Conservation (phyloP, 108 stramenopile genomes). For the Poteriospumella lacustris region DNA sequence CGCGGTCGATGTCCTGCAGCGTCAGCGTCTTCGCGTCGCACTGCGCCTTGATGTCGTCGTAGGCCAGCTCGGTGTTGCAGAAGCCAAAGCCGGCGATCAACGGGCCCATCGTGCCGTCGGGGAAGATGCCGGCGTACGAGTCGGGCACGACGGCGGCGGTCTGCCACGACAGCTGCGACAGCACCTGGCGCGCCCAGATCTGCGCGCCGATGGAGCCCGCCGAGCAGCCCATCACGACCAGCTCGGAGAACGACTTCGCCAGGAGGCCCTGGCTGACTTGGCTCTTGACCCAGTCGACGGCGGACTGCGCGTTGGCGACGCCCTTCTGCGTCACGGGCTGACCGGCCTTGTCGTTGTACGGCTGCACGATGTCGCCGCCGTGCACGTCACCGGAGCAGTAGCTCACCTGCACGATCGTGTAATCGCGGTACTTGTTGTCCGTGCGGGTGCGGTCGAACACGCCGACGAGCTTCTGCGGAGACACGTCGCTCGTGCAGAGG, state of each 20-base stretch:
- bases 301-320: slow-evolving; percentile 21
- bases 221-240: slow-evolving; percentile 24
- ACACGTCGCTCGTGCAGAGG: slow-evolving; percentile 24
- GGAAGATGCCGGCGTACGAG: slow-evolving; percentile 21
- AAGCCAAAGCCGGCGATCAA: slow-evolving; percentile 14
- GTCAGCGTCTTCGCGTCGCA: not conserved
- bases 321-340: slow-evolving; percentile 13
- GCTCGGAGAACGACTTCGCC: not conserved
- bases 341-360: slow-evolving; percentile 8
- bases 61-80: not conserved
- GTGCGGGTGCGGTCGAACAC: slow-evolving; percentile 1
- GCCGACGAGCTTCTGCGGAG: not conserved
- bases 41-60: not conserved
- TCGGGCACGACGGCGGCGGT: slow-evolving; percentile 17
- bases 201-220: slow-evolving; percentile 23
- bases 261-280: not conserved
- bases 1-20: not conserved
- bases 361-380: not conserved
- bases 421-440: not conserved
- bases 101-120: not conserved
- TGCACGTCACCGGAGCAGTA: slow-evolving; percentile 26
- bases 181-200: not conserved
- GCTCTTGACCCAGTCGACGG: slow-evolving; percentile 11
- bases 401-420: slow-evolving; percentile 10
- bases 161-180: not conserved